These are phyloP conservation scores for Colletotrichum sp. DNA, from an alignment of 2,329 filamentous ascomycete genomes.

Conservation along the genomic window DNA sequence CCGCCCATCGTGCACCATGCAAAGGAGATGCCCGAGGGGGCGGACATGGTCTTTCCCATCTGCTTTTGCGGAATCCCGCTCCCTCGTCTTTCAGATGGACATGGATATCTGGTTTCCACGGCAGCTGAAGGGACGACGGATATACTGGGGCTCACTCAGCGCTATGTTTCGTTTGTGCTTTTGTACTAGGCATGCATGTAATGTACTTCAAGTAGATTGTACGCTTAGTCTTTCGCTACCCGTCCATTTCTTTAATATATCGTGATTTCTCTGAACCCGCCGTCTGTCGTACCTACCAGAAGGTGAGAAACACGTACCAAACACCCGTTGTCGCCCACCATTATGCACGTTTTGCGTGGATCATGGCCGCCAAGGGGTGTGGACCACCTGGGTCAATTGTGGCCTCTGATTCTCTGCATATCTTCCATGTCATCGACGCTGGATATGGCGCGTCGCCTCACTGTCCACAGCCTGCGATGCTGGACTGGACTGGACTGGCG, in stretches of 20 bases:
- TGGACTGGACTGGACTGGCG: neutral
- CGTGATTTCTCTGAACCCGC: neutral
- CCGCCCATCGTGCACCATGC: neutral
- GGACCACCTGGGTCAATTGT: neutral
- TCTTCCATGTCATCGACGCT: neutral
- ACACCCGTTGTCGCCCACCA: neutral
- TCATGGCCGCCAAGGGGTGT: neutral
- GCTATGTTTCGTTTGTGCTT: neutral
- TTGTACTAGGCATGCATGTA: neutral
- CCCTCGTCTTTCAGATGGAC: neutral
- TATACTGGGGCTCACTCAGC: neutral
- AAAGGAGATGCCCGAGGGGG: neutral
- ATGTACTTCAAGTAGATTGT: neutral
- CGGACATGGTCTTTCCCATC: neutral
- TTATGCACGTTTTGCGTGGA: slow-evolving; percentile 5
- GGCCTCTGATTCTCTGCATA: neutral
- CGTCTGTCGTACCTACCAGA: neutral
- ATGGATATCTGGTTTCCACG: neutral
- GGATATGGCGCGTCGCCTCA: neutral
- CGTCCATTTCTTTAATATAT: neutral
- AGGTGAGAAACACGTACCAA: neutral
- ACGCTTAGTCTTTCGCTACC: neutral
- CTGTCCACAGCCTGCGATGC: neutral
- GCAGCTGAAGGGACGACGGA: neutral
- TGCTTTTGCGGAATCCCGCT: neutral